Conservation (phyloP, 2,329 filamentous ascomycete genomes). For the Colletotrichum sp. region DNA sequence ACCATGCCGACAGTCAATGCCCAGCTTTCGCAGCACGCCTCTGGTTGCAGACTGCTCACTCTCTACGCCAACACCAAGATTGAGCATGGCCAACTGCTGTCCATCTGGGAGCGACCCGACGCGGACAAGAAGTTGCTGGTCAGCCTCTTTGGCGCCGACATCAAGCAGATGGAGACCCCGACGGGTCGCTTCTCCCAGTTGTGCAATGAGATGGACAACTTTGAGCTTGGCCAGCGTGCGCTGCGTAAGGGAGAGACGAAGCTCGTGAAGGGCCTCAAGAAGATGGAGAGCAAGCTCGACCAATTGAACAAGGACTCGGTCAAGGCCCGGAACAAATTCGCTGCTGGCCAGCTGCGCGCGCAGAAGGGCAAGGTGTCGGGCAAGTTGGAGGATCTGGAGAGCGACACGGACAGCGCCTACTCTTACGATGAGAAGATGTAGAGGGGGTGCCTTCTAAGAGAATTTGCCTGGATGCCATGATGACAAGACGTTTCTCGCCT, state of each 20-base stretch:
- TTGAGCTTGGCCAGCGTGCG: neutral
- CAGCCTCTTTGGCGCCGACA: neutral
- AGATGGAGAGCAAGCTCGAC: neutral
- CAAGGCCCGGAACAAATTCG: neutral
- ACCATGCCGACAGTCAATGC: neutral
- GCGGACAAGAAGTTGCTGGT: neutral
- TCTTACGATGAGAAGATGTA: neutral
- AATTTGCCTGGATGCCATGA: neutral
- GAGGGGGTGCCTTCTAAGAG: neutral
- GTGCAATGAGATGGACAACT: neutral
- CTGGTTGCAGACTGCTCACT: neutral
- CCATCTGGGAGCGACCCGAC: neutral
- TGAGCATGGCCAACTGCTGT: neutral
- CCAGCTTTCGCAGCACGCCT: neutral
- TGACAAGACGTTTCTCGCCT: neutral
- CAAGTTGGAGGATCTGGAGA: neutral
- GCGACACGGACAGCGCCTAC: neutral
- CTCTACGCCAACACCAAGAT: neutral
- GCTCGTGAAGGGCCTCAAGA: neutral
- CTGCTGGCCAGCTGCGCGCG: neutral
- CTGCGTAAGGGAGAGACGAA: neutral
- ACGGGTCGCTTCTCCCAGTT: neutral
- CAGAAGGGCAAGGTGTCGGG: neutral
- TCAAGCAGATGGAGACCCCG: neutral
- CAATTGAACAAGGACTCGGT: neutral